These are phyloP conservation scores for Rhynchospora pubera DNA, from an alignment of 176 grass and related monocot genomes.

Conservation along the genomic window DNA sequence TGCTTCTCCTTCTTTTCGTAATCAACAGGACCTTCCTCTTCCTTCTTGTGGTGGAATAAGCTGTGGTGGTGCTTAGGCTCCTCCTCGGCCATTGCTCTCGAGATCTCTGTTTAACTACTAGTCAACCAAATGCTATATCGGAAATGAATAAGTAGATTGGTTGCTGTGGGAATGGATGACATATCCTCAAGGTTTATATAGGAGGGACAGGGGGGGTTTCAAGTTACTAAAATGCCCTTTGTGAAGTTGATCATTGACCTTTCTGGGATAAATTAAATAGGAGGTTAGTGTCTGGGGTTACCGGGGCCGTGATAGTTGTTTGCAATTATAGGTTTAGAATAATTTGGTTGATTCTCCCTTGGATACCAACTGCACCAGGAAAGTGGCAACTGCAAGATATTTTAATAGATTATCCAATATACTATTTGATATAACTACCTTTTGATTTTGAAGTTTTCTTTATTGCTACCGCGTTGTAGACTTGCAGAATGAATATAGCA, in stretches of 20 bases:
- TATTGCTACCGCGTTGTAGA: not conserved
- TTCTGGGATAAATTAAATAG: too few species aligned
- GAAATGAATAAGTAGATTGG: not conserved
- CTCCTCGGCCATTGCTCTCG: slow-evolving; percentile 34
- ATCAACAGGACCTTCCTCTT: slow-evolving; percentile 30
- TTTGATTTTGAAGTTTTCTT: not conserved
- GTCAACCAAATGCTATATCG: not conserved
- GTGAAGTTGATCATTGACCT: not conserved
- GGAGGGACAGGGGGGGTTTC: not conserved
- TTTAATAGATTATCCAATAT: not conserved
- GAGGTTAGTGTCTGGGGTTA: not conserved
- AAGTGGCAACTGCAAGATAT: not conserved
- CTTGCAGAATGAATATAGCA: not conserved
- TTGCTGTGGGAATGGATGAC: not conserved
- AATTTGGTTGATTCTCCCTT: not conserved
- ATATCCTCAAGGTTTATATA: not conserved
- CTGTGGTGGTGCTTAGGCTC: slow-evolving; percentile 57
- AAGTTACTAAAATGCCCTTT: not conserved
- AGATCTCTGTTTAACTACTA: not conserved
- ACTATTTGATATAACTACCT: not conserved
- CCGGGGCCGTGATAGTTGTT: not conserved
- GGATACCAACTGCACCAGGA: not conserved
- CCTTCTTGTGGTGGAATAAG: slow-evolving; percentile 50
- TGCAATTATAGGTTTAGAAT: not conserved
- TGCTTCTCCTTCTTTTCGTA: slow-evolving; percentile 63